These are phyloP conservation scores for Crithidia expoeki DNA, from an alignment of 208 protist genomes.

Conservation along the genomic window DNA sequence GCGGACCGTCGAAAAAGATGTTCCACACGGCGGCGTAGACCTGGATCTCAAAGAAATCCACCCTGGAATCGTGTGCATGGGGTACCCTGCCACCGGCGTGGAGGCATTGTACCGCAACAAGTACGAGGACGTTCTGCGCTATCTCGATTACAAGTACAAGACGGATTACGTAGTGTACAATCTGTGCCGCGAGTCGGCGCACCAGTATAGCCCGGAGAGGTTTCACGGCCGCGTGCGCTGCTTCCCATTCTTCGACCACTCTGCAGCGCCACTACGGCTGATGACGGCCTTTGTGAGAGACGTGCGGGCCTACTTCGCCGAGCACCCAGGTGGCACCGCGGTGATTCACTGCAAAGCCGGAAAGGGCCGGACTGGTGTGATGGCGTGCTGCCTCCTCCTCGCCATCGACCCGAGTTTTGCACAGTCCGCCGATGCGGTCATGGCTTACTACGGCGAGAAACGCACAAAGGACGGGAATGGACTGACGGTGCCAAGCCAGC, in stretches of 20 bases:
- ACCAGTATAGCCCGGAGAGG: conserved; percentile 79
- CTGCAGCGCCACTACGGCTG: conserved; percentile 81
- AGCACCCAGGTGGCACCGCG: conserved; percentile 69
- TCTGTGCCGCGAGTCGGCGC: conserved; percentile 82
- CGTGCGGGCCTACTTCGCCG: conserved; percentile 39
- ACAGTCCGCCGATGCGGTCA: conserved; percentile 49
- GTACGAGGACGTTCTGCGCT: conserved; percentile 64
- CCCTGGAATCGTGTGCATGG: conserved; percentile 92
- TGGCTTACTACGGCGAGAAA: conserved; percentile 74
- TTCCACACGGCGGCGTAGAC: conserved; percentile 70
- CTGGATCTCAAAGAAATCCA: conserved; percentile 93
- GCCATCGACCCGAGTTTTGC: conserved; percentile 43
- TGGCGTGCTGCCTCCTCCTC: conserved; percentile 89
- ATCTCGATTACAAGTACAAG: conserved; percentile 84
- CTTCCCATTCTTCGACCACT: conserved; percentile 96
- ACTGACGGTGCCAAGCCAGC: conserved; percentile 89
- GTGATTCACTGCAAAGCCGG: conserved; percentile 97
- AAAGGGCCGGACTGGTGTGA: conserved; percentile 94
- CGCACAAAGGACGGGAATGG: conserved; percentile 85
- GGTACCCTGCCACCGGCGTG: conserved; percentile 87
- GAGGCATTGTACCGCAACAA: conserved; percentile 95
- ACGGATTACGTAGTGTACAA: conserved; percentile 95
- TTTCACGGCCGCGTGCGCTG: conserved; percentile 56
- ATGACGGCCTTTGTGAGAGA: conserved; percentile 72
- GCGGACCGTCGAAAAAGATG: conserved; percentile 59